phyloP scores from a whole-genome alignment of 2,329 filamentous ascomycete species.

The Calonectria pteridis region DNA sequence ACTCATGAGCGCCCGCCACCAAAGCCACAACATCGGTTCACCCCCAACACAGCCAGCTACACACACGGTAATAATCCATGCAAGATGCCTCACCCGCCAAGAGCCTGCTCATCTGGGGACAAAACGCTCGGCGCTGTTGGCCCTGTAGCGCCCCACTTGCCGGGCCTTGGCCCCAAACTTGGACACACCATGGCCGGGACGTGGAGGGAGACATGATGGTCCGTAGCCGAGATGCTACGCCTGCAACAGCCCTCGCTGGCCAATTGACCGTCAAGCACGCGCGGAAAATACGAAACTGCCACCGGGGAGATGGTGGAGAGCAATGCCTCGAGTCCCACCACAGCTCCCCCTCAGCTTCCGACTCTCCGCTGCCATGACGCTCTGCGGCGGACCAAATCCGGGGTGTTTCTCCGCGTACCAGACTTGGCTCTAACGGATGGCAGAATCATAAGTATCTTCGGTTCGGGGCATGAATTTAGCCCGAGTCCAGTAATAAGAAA shows the following conservation, averaged over 20 bases:
- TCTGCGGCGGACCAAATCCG: not conserved
- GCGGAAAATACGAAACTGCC: slow-evolving; percentile 1
- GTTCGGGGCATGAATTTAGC: not conserved
- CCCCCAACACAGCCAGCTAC: not conserved
- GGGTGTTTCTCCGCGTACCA: not conserved
- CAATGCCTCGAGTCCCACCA: not conserved
- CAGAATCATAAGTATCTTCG: not conserved
- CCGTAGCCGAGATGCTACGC: not conserved
- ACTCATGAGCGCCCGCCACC: not conserved
- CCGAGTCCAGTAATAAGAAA: slow-evolving; percentile 16
- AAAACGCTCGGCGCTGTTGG: not conserved
- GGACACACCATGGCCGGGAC: slow-evolving; percentile 10
- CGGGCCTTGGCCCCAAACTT: not conserved
- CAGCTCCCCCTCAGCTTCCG: not conserved
- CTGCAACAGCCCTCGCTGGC: not conserved
- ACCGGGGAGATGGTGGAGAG: slow-evolving; percentile 5
- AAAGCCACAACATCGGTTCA: not conserved
- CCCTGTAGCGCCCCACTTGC: slow-evolving; percentile 24
- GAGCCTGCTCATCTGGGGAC: not conserved
- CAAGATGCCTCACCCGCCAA: not conserved
- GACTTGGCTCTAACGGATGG: not conserved
- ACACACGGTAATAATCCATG: not conserved
- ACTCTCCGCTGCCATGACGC: not conserved
- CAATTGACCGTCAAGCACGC: not conserved
- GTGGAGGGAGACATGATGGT: slow-evolving; percentile 18